Conservation (phyloP, 2,329 filamentous ascomycete species). For the Venturia carpophila region DNA sequence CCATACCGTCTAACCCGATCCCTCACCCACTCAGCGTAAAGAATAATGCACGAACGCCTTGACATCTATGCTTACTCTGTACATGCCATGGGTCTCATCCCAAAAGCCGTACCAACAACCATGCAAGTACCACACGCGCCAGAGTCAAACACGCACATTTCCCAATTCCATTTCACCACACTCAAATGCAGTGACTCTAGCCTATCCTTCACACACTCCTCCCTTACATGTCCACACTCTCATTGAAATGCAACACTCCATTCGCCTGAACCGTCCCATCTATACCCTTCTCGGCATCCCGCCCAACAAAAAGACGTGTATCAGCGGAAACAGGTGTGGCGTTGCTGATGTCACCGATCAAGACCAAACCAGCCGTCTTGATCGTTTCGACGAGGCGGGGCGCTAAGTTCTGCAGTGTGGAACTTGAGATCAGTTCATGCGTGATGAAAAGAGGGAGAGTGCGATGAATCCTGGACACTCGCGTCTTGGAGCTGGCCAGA, state of each 20-base stretch:
- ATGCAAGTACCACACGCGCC: too few species aligned
- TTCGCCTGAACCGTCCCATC: conserved; percentile 81
- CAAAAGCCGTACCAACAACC: too few species aligned
- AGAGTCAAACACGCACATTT: too few species aligned
- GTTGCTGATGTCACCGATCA: conserved; percentile 79
- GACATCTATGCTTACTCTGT: too few species aligned
- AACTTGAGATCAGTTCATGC: conserved; percentile 9
- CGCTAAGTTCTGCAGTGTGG: conserved; percentile 77
- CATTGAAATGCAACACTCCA: conserved; percentile 86
- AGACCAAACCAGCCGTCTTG: conserved; percentile 84
- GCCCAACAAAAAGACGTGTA: not conserved
- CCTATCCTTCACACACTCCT: too few species aligned
- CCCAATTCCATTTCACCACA: too few species aligned
- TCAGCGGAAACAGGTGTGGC: conserved; percentile 28
- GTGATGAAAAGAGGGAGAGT: not conserved
- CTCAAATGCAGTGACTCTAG: too few species aligned
- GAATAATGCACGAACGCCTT: too few species aligned
- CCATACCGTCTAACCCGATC: too few species aligned
- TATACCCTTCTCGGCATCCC: conserved; percentile 52
- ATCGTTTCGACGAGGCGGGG: conserved; percentile 87
- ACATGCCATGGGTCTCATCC: too few species aligned
- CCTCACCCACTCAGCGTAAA: too few species aligned
- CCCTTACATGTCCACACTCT: conserved; percentile 61
- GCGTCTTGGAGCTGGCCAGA: not conserved
- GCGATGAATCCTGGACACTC: not conserved